Evolutionary conservation across 345 rosid species (phyloP), one percentile per base, ranked within the genome.

Genomic region (Citrus australasica): DNA sequence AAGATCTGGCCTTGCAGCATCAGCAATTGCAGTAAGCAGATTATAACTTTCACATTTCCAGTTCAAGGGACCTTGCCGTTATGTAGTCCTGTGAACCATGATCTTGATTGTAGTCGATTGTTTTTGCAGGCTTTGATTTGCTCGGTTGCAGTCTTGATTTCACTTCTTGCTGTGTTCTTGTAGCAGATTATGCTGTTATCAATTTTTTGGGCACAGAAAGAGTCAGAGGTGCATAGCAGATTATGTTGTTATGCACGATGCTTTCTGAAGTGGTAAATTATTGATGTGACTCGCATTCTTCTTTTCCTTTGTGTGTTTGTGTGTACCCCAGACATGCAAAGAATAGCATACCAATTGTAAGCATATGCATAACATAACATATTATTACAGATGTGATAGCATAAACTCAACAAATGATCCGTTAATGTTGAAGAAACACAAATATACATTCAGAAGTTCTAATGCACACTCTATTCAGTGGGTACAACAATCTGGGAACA

Each of bases 1-100:
- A 40, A 51, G 84, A 38, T 56, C 81, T 21, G 82, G 86, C n/a
- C 84, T 81, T 6, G 87, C 87, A 17, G 87, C 87, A 67, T 84
- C 87, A 21, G 83, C 87, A 30, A 84, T 81, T 67, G 84, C 77
- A 25, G 84, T 84, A 76, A 78, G 80, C 62, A 71, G 35, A 68
- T 32, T 30, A 24, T 10, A 24, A 40, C 19, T 9, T 66, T 17
- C 14, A 11, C n/a, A 48, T 27, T 42, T 17, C 58, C 58, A 53
- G 6, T 53, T 53, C 58, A 53, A 53, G 22, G 1, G 22, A 53
- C 28, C 28, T 71, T 71, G 14, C 24, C 33, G 3, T 24, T 61
- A 17, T 38, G 2, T 13, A 42, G 28, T 40, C 56, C 51, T 42
- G 55, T 42, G 28, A 68, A n/a, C 13, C 21, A 22, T 42, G 22